These are phyloP conservation scores for Metschnikowia santaceciliae DNA, from an alignment of 805 yeast genomes.

Conservation along the genomic window DNA sequence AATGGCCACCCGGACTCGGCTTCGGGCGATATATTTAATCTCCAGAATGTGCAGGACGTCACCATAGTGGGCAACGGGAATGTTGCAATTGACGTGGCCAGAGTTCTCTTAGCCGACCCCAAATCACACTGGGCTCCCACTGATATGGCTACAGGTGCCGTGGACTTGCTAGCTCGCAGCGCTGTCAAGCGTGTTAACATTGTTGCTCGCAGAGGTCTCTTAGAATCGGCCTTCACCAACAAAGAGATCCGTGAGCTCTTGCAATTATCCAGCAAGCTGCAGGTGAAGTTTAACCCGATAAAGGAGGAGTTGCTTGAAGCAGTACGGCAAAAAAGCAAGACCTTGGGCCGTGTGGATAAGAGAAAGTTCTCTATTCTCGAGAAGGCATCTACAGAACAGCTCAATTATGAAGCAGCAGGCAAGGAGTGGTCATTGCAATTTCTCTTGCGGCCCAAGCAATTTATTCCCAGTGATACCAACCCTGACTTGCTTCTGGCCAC, in stretches of 20 bases:
- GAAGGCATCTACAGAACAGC: constrained; percentile 34
- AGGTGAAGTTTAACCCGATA: constrained; percentile 40
- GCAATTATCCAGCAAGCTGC: constrained; percentile 49
- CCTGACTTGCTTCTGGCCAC: constrained; percentile 40
- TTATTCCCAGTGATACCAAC: constrained; percentile 38
- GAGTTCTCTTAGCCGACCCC: constrained; percentile 63
- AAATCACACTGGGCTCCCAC: constrained; percentile 57
- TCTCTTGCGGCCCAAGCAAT: constrained; percentile 58
- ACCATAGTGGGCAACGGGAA: constrained; percentile 95
- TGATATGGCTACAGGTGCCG: constrained; percentile 67
- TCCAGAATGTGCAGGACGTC: constrained; percentile 59
- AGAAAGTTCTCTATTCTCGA: constrained; percentile 62
- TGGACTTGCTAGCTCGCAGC: constrained; percentile 47
- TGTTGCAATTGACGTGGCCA: constrained; percentile 88
- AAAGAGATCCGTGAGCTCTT: constrained; percentile 86
- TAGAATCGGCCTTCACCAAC: constrained; percentile 85
- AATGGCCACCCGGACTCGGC: constrained; percentile 73
- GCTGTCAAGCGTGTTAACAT: constrained; percentile 62
- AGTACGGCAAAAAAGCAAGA: constrained; percentile 22
- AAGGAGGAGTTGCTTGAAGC: constrained; percentile 29
- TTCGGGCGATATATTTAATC: constrained; percentile 33
- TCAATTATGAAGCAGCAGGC: background rate
- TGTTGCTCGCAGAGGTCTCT: constrained; percentile 81
- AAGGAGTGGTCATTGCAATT: constrained; percentile 67
- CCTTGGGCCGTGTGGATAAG: constrained; percentile 53